Evolutionary conservation across 2,329 filamentous ascomycete genomes (phyloP).

Genomic region (Sporothrix dimorphospora): DNA sequence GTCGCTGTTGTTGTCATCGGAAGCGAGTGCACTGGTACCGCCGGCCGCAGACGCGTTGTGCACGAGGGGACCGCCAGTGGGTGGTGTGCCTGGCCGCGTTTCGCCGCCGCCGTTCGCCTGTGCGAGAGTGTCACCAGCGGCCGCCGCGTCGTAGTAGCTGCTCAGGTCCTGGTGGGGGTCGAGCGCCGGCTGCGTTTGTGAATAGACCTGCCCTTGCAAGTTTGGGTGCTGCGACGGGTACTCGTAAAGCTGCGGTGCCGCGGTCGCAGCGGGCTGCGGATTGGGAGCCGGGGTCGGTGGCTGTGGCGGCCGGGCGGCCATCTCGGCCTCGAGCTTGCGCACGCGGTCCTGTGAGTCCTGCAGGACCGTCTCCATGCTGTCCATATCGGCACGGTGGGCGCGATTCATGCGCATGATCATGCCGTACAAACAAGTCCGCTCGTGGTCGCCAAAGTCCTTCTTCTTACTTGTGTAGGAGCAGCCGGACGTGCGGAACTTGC

Average conservation of each 20-base stretch:
- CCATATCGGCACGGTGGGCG: slow-evolving; percentile 31
- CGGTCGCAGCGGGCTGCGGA: not conserved
- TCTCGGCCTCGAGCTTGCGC: slow-evolving; percentile 31
- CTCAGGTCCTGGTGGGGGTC: not conserved
- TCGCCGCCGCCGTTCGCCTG: not conserved
- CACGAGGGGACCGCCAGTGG: not conserved
- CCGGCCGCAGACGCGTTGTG: not conserved
- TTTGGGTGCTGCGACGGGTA: not conserved
- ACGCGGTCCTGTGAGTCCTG: slow-evolving; percentile 32
- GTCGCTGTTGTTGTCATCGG: slow-evolving; percentile 9
- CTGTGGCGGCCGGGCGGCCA: slow-evolving; percentile 16
- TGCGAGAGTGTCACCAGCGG: not conserved
- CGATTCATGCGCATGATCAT: slow-evolving; percentile 36
- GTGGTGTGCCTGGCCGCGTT: not conserved
- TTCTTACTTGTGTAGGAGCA: slow-evolving; percentile 50
- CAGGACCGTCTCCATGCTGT: slow-evolving; percentile 29
- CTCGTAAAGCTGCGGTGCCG: not conserved
- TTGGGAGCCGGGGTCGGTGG: not conserved
- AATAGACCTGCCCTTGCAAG: not conserved
- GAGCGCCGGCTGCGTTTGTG: not conserved
- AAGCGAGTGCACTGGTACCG: not conserved
- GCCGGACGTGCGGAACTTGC: slow-evolving; percentile 54
- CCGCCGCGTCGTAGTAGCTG: slow-evolving; percentile 18
- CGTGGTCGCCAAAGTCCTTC: slow-evolving; percentile 50
- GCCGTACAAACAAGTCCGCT: slow-evolving; percentile 55